A percentile compares a stretch with the other conserved stretches of the same genome.
Evolutionary conservation across 2,329 filamentous ascomycete species (phyloP).

Genomic region (Berkeleyomyces basicola): DNA sequence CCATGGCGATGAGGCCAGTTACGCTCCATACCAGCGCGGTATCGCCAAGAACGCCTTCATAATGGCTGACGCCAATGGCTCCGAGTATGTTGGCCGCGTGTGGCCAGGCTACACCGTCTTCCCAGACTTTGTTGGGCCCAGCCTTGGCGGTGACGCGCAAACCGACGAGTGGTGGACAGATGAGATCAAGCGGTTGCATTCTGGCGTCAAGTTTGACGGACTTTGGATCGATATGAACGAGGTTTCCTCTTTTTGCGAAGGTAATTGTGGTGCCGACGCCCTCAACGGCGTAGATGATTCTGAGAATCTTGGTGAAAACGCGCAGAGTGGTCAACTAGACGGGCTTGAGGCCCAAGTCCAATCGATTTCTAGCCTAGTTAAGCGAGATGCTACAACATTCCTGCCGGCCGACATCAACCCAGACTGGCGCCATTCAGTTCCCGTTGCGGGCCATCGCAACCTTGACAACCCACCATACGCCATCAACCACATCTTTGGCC

Average conservation of each 20-base stretch:
- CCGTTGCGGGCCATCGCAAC: conserved; percentile 46
- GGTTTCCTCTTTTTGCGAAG: conserved; percentile 48
- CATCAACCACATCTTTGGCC: conserved; percentile 54
- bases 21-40: conserved; percentile 45
- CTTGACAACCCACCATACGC: conserved; percentile 61
- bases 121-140: conserved; percentile 51
- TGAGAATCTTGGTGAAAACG: too few species aligned
- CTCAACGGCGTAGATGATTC: too few species aligned
- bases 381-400: conserved; percentile 7
- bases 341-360: too few species aligned
- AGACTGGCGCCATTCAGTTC: conserved; percentile 26
- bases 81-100: conserved; percentile 43
- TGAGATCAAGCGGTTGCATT: conserved; percentile 42
- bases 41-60: conserved; percentile 32
- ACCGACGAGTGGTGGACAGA: conserved; percentile 51
- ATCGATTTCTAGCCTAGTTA: not conserved
- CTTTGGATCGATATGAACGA: conserved; percentile 46
- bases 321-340: too few species aligned
- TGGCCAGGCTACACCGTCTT: conserved; percentile 61
- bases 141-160: conserved; percentile 39
- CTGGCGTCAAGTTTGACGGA: conserved; percentile 32
- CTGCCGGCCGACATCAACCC: conserved; percentile 8
- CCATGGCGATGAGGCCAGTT: conserved; percentile 45
- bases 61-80: conserved; percentile 42
- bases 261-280: conserved; percentile 46